phyloP scores from a whole-genome alignment of 2,329 filamentous ascomycete species.

The Elsinoe batatas region DNA sequence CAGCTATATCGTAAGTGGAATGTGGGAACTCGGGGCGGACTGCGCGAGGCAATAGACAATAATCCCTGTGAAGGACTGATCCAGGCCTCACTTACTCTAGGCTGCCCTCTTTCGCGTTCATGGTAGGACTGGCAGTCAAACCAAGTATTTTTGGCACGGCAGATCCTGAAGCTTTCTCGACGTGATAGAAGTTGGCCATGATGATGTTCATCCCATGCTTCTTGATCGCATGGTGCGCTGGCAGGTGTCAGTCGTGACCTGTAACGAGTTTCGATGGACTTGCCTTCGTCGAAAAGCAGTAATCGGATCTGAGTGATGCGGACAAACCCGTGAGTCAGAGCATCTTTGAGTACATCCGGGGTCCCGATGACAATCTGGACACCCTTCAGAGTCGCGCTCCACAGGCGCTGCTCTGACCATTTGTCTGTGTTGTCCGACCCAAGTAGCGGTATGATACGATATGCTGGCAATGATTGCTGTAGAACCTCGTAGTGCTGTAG shows the following conservation, averaged over 20 bases:
- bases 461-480: slow-evolving; percentile 31
- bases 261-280: not conserved
- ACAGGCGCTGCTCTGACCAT: slow-evolving; percentile 59
- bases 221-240: slow-evolving; percentile 64
- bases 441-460: slow-evolving; percentile 53
- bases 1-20: slow-evolving; percentile 12
- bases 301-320: slow-evolving; percentile 53
- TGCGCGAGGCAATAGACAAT: no score
- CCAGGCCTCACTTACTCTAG: slow-evolving; percentile 37
- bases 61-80: not conserved
- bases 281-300: slow-evolving; percentile 77
- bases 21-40: no score
- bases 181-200: slow-evolving; percentile 63
- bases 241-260: not conserved
- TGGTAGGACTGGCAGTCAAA: slow-evolving; percentile 64
- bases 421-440: slow-evolving; percentile 60
- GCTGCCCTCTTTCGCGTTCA: slow-evolving; percentile 39
- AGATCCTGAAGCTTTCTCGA: slow-evolving; percentile 26
- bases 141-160: slow-evolving; percentile 60
- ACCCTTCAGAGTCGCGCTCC: slow-evolving; percentile 56
- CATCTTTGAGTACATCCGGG: slow-evolving; percentile 63
- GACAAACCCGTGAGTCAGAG: slow-evolving; percentile 65
- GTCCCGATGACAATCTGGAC: slow-evolving; percentile 69
- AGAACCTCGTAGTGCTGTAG: slow-evolving; percentile 35
- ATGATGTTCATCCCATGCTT: slow-evolving; percentile 58